A percentile compares a stretch with the other conserved stretches of the same genome.
These are phyloP conservation scores for Yarrowia sp. DNA, from an alignment of 805 yeast genomes.

Conservation along the genomic window DNA sequence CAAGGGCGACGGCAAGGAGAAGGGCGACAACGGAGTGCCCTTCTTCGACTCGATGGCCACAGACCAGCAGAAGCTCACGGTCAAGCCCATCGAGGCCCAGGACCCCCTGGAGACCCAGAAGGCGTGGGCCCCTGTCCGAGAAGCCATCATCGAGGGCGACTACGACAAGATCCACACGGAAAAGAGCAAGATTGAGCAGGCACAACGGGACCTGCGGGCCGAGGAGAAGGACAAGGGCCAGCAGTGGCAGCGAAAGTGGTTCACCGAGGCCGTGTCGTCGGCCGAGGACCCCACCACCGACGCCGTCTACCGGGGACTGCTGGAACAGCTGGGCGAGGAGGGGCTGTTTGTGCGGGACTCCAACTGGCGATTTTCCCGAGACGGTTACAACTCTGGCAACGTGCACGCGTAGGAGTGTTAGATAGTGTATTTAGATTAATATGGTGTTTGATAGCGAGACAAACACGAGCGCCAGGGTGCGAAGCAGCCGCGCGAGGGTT, in stretches of 20 bases:
- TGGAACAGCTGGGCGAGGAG: conserved; percentile 40
- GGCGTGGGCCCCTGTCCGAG: conserved; percentile 92
- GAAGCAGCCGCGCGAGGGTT: too few species aligned
- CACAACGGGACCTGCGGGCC: conserved; percentile 82
- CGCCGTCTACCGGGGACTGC: conserved; percentile 41
- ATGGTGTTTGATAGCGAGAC: neutral
- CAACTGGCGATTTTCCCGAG: conserved; percentile 45
- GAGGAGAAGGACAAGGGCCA: conserved; percentile 68
- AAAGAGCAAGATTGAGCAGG: conserved; percentile 80
- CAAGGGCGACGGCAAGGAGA: conserved; percentile 58
- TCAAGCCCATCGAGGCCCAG: conserved; percentile 85
- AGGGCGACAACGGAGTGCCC: conserved; percentile 41
- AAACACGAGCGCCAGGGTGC: too few species aligned
- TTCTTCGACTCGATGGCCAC: conserved; percentile 49
- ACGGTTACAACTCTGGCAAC: conserved; percentile 41
- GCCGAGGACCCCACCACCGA: conserved; percentile 41
- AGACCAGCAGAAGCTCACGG: conserved; percentile 56
- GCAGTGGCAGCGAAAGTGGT: conserved; percentile 85
- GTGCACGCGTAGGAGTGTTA: conserved; percentile 41
- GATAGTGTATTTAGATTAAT: conserved; percentile 26
- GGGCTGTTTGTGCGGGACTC: conserved; percentile 43
- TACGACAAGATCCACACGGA: conserved; percentile 76
- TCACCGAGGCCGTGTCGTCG: conserved; percentile 52
- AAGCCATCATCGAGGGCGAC: conserved; percentile 78
- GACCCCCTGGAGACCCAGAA: conserved; percentile 79